Conservation (phyloP, 192 early-diverging fungal genomes). For the Neocallimastix lanati region DNA sequence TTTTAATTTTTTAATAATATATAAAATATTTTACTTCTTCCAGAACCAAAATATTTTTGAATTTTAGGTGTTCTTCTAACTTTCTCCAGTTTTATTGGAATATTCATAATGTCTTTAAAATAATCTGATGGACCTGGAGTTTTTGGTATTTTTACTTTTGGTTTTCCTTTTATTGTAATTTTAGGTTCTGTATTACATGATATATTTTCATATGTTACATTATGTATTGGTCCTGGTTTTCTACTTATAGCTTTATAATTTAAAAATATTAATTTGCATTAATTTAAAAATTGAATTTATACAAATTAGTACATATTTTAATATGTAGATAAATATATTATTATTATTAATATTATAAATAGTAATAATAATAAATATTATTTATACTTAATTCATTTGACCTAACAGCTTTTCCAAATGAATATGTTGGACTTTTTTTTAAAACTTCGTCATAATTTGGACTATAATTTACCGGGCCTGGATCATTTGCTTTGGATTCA, state of each 20-base stretch:
- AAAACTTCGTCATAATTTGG: background rate
- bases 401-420: background rate
- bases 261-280: too few species aligned
- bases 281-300: too few species aligned
- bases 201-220: background rate
- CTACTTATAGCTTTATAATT: background rate
- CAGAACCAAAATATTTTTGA: background rate
- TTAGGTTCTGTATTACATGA: background rate
- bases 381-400: background rate
- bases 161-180: background rate
- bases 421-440: background rate
- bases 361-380: too few species aligned
- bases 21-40: background rate
- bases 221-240: background rate
- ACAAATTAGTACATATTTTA: too few species aligned
- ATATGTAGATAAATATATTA: too few species aligned
- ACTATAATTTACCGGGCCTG: background rate
- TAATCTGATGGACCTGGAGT: background rate
- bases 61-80: background rate
- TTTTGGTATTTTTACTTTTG: background rate
- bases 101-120: background rate
- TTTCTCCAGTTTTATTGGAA: background rate
- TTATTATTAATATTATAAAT: too few species aligned
- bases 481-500: background rate
- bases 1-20: background rate